Evolutionary conservation across 2,329 filamentous ascomycete species (phyloP), one percentile per base, ranked within the genome.

Genomic region (Ophiosphaerella korrae): DNA sequence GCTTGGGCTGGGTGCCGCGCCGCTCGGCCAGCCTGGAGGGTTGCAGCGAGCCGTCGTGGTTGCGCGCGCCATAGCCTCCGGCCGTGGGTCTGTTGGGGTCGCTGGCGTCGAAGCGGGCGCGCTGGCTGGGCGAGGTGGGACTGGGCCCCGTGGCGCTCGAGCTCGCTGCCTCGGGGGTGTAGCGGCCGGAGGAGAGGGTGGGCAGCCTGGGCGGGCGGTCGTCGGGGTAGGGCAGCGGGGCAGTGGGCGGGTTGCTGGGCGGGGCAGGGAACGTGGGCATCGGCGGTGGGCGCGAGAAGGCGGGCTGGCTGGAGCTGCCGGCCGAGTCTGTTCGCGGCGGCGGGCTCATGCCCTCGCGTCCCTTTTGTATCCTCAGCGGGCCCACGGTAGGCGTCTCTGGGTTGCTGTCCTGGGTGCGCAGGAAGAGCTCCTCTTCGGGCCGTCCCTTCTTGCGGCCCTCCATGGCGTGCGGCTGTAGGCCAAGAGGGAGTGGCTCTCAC

Each of bases 351-450:
- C 80, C 75, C 66, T 86, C 84, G 49, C 87, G 85, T 0, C 56
- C 58, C 74, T 95, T 95, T 78, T 87, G 88, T 72, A 96, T 95
- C 67, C 90, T 85, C 75, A 96, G 76, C 53, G 92, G 92, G 66
- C 89, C 89, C 62, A 96, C 84, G 14, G 89, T 90, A 50, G 91
- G 89, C 65, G 89, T 91, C 65, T 91, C 86, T 39, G 75, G 74
- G 48, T 74, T 76, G 29, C 29, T 42, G 43, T 73, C 64, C 31
- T 58, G 44, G 69, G 75, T 48, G 37, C 80, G 74, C 58, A 95
- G 83, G 77, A 95, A 93, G 78, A 95, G 88, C 81, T 93, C 90
- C 75, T 92, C 88, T 26, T 91, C 88, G 23, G 88, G 84, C 62
- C 87, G 80, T 64, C 88, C 87, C 68, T 87, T 85, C 63, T 76